Evolutionary conservation across 495 filamentous ascomycete genomes (phyloP).

Genomic region (Talaromyces proteolyticus): DNA sequence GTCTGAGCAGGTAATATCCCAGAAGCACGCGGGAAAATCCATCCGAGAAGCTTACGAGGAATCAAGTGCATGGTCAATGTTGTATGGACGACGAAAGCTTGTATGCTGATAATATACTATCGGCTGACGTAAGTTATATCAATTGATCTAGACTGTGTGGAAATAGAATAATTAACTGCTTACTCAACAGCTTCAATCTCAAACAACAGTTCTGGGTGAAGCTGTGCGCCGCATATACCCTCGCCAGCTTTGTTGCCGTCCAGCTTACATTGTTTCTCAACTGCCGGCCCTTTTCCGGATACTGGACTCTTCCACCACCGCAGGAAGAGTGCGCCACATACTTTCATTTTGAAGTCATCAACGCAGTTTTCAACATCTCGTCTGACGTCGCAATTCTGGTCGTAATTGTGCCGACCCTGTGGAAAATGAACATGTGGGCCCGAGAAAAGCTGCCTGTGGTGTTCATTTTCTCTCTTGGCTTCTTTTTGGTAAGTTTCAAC

Average conservation of each 20-base stretch:
- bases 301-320: slow-evolving; percentile 36
- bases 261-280: slow-evolving; percentile 33
- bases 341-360: slow-evolving; percentile 37
- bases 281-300: slow-evolving; percentile 29
- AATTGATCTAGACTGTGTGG: neutral
- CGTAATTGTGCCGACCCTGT: slow-evolving; percentile 36
- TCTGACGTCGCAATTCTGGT: slow-evolving; percentile 41
- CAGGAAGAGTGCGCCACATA: slow-evolving; percentile 42
- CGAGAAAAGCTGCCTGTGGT: slow-evolving; percentile 34
- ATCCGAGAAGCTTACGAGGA: neutral
- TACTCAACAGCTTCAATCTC: slow-evolving; percentile 13
- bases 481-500: slow-evolving; percentile 25
- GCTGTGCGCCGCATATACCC: slow-evolving; percentile 23
- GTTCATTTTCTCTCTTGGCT: slow-evolving; percentile 38
- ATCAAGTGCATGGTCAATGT: slow-evolving; percentile 38
- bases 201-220: slow-evolving; percentile 22
- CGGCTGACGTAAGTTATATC: slow-evolving; percentile 24
- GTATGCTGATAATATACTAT: slow-evolving; percentile 45
- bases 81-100: slow-evolving; percentile 44
- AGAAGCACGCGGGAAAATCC: neutral
- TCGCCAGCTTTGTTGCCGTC: slow-evolving; percentile 21
- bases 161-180: neutral
- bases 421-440: slow-evolving; percentile 24
- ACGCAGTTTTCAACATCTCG: slow-evolving; percentile 43
- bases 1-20: slow-evolving; percentile 27